Base-by-base conservation (phyloP, 768 basidiomycete genomes). In the Leccinum truebloodii region DNA sequence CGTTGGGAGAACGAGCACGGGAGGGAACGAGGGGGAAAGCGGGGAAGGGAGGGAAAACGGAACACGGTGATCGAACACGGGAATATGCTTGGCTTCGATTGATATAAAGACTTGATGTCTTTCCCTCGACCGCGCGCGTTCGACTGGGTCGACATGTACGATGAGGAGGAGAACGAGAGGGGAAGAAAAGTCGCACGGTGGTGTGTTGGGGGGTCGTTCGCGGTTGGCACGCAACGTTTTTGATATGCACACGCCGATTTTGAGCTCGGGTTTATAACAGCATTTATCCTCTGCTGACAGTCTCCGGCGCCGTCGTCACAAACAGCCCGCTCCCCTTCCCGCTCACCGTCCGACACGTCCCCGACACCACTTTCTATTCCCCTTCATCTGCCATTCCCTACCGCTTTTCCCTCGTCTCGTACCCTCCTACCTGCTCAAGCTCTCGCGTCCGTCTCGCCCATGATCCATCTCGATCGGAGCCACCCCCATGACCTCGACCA, bases 381-480 rank as follows among this genome's bases (percentile, higher is more conserved):
- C 5, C 3, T 2, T 7, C 39, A 41, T 41, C 18, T 41, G 8
- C 0, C 44, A 9, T 18, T 3, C 2, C 12, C 7, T 26, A 12
- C 58, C 52, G 37, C 28, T 30, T 49, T 39, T 9, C 18, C 49
- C 8, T 44, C 63, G 44, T 24, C 30, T 48, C 54, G 24, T 20
- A 49, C 55, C 18, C 59, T 2, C 60, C 16, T 56, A 58, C 24
- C 30, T 9, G 22, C 54, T 41, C 37, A 0, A 20, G 22, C 54
- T 13, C 53, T 51, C 52, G 22, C 48, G 35, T 34, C 57, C 55
- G 46, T 37, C 54, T 14, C 24, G 62, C 58, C 69, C 68, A 83
- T 83, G 81, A 80, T 83, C 75, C 79, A 80, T 75, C 76, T 83
- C 76, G 81, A 83, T 82, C 81, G 75, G 66, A 79, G 79, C 74